Percentiles rank a stretch among this genome's conserved stretches.
These are phyloP conservation scores for Physocladia obscura DNA, from an alignment of 192 early-diverging fungal genomes.

Conservation along the genomic window DNA sequence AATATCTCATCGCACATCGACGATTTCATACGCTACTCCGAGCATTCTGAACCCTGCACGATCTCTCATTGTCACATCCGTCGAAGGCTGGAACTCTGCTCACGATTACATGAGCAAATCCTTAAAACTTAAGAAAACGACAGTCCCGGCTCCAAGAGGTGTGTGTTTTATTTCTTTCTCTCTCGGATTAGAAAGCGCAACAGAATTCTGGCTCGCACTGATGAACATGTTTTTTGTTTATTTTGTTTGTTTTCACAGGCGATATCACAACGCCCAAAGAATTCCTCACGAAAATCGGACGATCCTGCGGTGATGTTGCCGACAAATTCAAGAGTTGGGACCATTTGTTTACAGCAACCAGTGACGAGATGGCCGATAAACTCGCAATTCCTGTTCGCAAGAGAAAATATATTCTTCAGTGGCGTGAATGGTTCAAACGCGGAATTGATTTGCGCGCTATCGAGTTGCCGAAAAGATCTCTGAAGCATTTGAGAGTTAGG, in stretches of 20 bases:
- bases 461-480: slow-evolving; percentile 36
- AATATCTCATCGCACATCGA: too few relatives aligned
- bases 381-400: slow-evolving; percentile 42
- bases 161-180: too few relatives aligned
- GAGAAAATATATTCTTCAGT: slow-evolving; percentile 47
- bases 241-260: not conserved
- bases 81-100: too few relatives aligned
- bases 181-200: too few relatives aligned
- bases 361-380: slow-evolving; percentile 40
- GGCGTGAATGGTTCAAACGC: slow-evolving; percentile 48
- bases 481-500: slow-evolving; percentile 45
- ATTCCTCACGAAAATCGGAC: slow-evolving; percentile 50
- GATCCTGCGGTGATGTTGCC: slow-evolving; percentile 32
- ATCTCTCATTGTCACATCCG: too few relatives aligned
- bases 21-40: too few relatives aligned
- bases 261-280: slow-evolving; percentile 8
- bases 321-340: slow-evolving; percentile 53
- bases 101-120: too few relatives aligned
- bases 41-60: too few relatives aligned
- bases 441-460: slow-evolving; percentile 38
- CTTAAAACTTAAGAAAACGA: too few relatives aligned
- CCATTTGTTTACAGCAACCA: slow-evolving; percentile 43
- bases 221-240: not conserved
- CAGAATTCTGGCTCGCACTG: too few relatives aligned
- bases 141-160: too few relatives aligned